phyloP scores from a whole-genome alignment of 768 basidiomycete genomes.

The Boletus barrowsii region DNA sequence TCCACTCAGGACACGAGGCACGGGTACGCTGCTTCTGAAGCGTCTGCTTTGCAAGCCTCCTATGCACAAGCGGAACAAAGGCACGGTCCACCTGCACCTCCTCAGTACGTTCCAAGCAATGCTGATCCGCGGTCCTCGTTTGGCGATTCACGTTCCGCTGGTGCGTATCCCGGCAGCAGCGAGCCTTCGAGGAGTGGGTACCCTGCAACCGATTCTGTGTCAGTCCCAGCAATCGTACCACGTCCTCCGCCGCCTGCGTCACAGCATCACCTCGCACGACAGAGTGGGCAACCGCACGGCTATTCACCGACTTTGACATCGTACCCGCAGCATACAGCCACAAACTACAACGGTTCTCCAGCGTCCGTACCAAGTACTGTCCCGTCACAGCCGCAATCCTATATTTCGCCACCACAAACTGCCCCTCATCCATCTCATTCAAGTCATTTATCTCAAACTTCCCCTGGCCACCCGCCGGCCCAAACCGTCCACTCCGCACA shows the following conservation, averaged over 20 bases:
- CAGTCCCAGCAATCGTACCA: slow-evolving; percentile 13
- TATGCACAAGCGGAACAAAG: slow-evolving; percentile 21
- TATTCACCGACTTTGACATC: slow-evolving; percentile 19
- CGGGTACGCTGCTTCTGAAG: slow-evolving; percentile 17
- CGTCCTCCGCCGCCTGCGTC: slow-evolving; percentile 13
- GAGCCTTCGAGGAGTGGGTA: slow-evolving; percentile 16
- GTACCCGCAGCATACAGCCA: slow-evolving; percentile 14
- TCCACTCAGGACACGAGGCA: slow-evolving; percentile 22
- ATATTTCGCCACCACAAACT: slow-evolving; percentile 9
- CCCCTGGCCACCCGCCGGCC: slow-evolving; percentile 17
- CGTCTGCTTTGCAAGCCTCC: slow-evolving; percentile 8
- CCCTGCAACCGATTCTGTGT: slow-evolving; percentile 14
- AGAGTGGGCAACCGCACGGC: slow-evolving; percentile 12
- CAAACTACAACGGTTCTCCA: slow-evolving; percentile 17
- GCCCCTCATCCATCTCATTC: slow-evolving; percentile 10
- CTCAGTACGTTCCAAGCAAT: slow-evolving; percentile 17
- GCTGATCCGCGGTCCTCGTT: slow-evolving; percentile 19
- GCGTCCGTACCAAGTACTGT: slow-evolving; percentile 8
- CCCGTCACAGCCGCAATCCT: slow-evolving; percentile 30
- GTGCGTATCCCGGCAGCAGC: slow-evolving; percentile 11
- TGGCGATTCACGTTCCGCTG: slow-evolving; percentile 20
- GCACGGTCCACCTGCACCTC: slow-evolving; percentile 10
- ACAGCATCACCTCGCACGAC: slow-evolving; percentile 22
- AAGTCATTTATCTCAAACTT: slow-evolving; percentile 13
- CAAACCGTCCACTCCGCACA: slow-evolving; percentile 16